Evolutionary conservation across 2,329 filamentous ascomycete genomes (phyloP), one percentile per base, ranked within the genome.

Genomic region (Ilyonectria sp.): DNA sequence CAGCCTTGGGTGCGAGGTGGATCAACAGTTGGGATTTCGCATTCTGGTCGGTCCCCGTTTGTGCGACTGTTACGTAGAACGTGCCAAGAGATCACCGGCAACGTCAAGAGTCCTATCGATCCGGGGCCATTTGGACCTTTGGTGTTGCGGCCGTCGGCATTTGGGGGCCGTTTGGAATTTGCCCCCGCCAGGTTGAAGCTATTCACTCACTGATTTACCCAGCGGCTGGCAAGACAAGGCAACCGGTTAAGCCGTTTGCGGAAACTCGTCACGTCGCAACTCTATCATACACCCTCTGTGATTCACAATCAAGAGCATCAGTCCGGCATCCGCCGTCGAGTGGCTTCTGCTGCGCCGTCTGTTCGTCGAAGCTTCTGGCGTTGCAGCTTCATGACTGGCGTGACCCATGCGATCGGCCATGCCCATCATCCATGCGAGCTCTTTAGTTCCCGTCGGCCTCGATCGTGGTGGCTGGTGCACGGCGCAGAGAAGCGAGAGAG

Each of bases 361-460:
- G 57, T 33, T 40, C 55, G 23, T 40, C 44, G 26, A 40, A 50
- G 23, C 19, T 65, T 55, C 56, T 60, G 29, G 37, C 49, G 26
- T 21, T 13, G 46, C 35, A 44, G 19, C 29, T n/a, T 40, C 44
- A 65, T 65, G 57, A 65, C 63, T 7, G 57, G 40, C 63, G 61
- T 65, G 31, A 47, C 19, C 46, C 57, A 57, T 43, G 52, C 19
- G 43, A 56, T n/a, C 6, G 43, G 35, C 35, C 21, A 43, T 58
- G 60, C 52, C 23, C 57, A 52, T 53, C 40, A 61, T 43, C 59
- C 37, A 26, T 49, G 63, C 46, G 58, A 40, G 54, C 56, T 72
- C 63, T 74, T 47, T 63, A 75, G 73, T 49, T 75, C 73, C 73
- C 73, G 73, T 67, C 50, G 49, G 54, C 58, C 66, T 53, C 46